Base-by-base conservation (phyloP, 768 basidiomycete genomes). In the Coprinopsis strossmayeri region DNA sequence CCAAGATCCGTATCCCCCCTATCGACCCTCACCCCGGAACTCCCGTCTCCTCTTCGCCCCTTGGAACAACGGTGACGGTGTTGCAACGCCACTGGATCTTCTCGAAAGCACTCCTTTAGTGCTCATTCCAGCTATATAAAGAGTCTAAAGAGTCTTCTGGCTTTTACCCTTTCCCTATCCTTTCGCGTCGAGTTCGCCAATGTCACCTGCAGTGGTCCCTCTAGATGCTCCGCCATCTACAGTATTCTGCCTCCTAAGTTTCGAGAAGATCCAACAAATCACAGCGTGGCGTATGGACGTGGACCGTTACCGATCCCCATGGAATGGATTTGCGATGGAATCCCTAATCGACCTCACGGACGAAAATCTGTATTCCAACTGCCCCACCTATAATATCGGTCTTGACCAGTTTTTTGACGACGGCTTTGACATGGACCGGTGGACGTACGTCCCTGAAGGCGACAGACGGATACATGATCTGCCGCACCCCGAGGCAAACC, bases 231-330 rank as follows among this genome's bases (percentile, higher is more conserved):
- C 24, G 1, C 37, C 27, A 23, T n/a, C 12, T 21, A 24, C 35
- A 21, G 35, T 39, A 34, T 18, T n/a, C 11, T 12, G 27, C 32
- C 26, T 21, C 12, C 25, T 41, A 12, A 24, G 20, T 34, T 34
- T 27, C 39, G 48, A 49, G 24, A 49, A 49, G 18, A n/a, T 34
- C n/a, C 48, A 49, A 12, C 48, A 34, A 34, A 43, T 49, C 17
- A 3, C 26, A 10, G 21, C n/a, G 27, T 49, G 48, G 48, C 10
- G 48, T 4, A 30, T 43, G 4, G 40, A 49, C 5, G 47, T 43
- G 20, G 40, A 42, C 1, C 48, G 28, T 13, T 35, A 23, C 18
- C 41, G 28, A 18, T 34, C 32, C 20, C 25, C 24, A 25, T 48
- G 10, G 12, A 12, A 25, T 7, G 9, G 9, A 32, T 26, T 24